These are phyloP conservation scores for Penicillium sp. DNA, from an alignment of 2,329 filamentous ascomycete genomes.

Conservation along the genomic window DNA sequence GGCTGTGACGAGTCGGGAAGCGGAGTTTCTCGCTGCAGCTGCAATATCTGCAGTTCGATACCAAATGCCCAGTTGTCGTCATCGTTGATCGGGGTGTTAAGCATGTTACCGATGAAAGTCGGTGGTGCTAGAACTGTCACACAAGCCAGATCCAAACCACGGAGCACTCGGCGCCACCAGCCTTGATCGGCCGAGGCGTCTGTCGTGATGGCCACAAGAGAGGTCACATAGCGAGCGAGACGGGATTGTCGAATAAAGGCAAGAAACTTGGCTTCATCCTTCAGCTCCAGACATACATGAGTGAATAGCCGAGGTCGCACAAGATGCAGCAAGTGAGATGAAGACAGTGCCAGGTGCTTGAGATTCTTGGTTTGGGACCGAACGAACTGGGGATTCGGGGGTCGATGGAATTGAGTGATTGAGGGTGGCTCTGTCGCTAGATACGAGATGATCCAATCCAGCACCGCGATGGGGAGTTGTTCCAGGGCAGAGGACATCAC, in stretches of 20 bases:
- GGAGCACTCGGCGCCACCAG: conserved; percentile 56
- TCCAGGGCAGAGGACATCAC: conserved; percentile 25
- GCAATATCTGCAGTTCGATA: conserved; percentile 58
- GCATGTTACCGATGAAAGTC: conserved; percentile 55
- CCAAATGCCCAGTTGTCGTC: conserved; percentile 61
- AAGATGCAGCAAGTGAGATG: conserved; percentile 50
- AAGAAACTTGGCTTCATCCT: conserved; percentile 33
- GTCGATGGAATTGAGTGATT: conserved; percentile 45
- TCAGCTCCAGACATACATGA: conserved; percentile 43
- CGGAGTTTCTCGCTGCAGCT: conserved; percentile 33
- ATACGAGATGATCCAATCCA: conserved; percentile 54
- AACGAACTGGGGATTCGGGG: conserved; percentile 46
- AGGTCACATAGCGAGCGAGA: conserved; percentile 42
- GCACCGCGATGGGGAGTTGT: conserved; percentile 57
- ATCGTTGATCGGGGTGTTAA: conserved; percentile 54
- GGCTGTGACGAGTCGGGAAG: conserved; percentile 20
- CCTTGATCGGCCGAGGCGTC: conserved; percentile 40
- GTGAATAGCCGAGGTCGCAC: conserved; percentile 55
- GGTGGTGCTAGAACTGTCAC: conserved; percentile 59
- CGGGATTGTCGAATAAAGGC: conserved; percentile 33
- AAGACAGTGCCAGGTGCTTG: conserved; percentile 55
- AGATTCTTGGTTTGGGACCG: conserved; percentile 39
- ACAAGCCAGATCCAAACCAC: conserved; percentile 49
- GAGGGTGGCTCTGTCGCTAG: conserved; percentile 51
- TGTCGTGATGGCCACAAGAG: conserved; percentile 44